Conservation (phyloP, 1,139 yeast species). For the Blastobotrys apis region DNA sequence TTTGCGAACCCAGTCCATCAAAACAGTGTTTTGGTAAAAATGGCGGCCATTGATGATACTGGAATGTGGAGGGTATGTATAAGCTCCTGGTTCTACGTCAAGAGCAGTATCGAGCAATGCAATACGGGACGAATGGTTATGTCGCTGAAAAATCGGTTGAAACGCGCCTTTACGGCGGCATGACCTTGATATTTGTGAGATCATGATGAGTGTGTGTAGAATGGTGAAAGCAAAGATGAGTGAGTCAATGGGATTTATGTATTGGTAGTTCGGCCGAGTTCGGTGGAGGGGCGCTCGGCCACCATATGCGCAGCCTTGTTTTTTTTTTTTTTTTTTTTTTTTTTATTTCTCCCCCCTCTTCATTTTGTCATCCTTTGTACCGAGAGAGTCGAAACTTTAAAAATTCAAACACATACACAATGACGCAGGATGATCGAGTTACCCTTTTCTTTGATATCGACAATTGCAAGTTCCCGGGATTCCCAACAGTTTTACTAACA, state of each 20-base stretch:
- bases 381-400: neutral
- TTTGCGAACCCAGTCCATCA: constrained; percentile 60
- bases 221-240: neutral
- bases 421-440: constrained; percentile 20
- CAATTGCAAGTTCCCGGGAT: constrained; percentile 47
- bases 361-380: too few relatives aligned
- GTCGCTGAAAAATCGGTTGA: too few relatives aligned
- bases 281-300: too few relatives aligned
- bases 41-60: constrained; percentile 48
- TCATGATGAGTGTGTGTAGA: neutral
- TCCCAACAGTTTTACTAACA: neutral
- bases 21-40: constrained; percentile 77
- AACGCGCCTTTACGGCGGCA: neutral
- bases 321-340: constrained; percentile 1
- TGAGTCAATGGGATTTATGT: too few relatives aligned
- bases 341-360: too few relatives aligned
- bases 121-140: constrained; percentile 22
- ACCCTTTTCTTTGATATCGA: constrained; percentile 90
- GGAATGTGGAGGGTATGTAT: constrained; percentile 35
- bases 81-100: constrained; percentile 23
- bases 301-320: neutral
- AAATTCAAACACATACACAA: neutral
- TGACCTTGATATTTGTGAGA: neutral
- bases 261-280: too few relatives aligned
- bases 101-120: constrained; percentile 21